phyloP scores from a whole-genome alignment of 306 rosid species.

The cucumber (Cucumis sativus) region DNA sequence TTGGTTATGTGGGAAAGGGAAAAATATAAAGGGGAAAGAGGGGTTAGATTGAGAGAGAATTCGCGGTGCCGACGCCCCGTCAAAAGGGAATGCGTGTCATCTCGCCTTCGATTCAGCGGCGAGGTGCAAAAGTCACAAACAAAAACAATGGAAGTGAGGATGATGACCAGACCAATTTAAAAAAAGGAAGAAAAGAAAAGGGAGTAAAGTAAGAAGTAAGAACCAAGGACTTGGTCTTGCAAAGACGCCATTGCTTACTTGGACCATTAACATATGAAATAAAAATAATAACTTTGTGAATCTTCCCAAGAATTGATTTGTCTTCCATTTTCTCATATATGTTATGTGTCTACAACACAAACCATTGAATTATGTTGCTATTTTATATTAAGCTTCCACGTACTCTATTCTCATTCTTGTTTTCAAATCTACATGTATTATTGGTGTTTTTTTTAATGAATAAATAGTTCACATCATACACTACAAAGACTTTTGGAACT shows the following conservation, averaged over 20 bases:
- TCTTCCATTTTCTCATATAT: neutral
- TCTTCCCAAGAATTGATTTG: neutral
- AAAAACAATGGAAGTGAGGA: neutral
- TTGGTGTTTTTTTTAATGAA: neutral
- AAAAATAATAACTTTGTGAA: neutral
- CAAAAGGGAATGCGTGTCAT: neutral
- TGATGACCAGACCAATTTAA: neutral
- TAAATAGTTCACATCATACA: no score
- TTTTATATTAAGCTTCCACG: neutral
- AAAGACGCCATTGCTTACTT: neutral
- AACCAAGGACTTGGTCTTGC: neutral
- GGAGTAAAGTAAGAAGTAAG: neutral
- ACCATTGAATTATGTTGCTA: neutral
- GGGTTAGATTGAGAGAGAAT: neutral
- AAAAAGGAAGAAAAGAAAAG: neutral
- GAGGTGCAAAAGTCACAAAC: neutral
- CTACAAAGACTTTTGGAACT: no score
- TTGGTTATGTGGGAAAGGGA: neutral
- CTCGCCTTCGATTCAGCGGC: neutral
- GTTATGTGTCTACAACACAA: neutral
- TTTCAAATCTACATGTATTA: neutral
- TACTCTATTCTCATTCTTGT: neutral
- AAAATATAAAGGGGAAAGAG: neutral
- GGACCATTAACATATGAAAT: neutral
- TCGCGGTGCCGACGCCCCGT: constrained; percentile 1